Evolutionary conservation across 305 asterid species (phyloP), one percentile per base, ranked within the genome.

Genomic region (Caryopteris hybrid): DNA sequence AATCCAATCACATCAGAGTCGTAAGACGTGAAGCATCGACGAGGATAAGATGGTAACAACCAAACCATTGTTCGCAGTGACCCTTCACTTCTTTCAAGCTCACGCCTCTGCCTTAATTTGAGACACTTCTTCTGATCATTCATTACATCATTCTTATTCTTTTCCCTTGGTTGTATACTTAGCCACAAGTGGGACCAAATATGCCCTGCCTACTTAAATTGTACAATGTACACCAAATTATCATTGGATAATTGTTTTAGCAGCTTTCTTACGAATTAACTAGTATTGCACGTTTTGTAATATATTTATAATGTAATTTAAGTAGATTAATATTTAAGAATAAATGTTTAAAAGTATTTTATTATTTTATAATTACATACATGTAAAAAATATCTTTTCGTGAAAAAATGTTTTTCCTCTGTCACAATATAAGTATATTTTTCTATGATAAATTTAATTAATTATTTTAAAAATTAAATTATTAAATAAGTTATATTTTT

Each of bases 61-160:
- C n/a, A n/a, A n/a, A n/a, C 0, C 33, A 3, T 6, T 29, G 42
- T 47, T 17, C 29, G 39, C 20, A 53, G 20, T 36, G 21, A 46
- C 61, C 9, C 39, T 54, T 0, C 34, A 0, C 13, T 25, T 45
- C 17, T 23, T 45, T 42, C 23, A n/a, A n/a, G n/a, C n/a, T n/a
- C n/a, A n/a, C n/a, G n/a, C 48, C 39, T 41, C 65, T 61, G 33
- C 61, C n/a, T 51, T 2, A 65, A 33, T 2, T 1, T 2, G 47
- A 50, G 29, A 64, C 17, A 6, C 34, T 52, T 4, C 23, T 48
- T 8, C 22, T 47, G 38, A n/a, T 50, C 17, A 51, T 71, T 76
- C 67, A 33, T 46, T 73, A 22, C 1, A 42, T 69, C 68, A 72
- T 68, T 68, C 72, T 79, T 70, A 43, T 59, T 59, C 45, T 54